These are phyloP conservation scores for Porcisia deanei DNA, from an alignment of 208 protist genomes.

Conservation along the genomic window DNA sequence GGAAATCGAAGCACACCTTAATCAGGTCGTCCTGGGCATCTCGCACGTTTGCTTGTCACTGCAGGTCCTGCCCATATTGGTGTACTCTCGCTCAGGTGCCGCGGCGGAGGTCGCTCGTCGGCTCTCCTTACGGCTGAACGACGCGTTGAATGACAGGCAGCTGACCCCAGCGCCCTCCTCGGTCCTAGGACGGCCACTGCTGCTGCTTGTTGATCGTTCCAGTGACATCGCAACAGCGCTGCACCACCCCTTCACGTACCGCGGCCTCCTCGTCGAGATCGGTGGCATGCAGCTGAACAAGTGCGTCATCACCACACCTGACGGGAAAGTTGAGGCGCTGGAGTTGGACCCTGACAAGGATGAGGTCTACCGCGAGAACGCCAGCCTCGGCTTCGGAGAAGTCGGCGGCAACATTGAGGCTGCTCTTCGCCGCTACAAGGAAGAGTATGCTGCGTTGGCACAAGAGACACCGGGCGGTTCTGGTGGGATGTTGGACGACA, in stretches of 20 bases:
- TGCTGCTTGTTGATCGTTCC: conserved; percentile 82
- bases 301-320: conserved; percentile 43
- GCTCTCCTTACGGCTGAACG: conserved; percentile 62
- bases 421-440: conserved; percentile 71
- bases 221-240: conserved; percentile 82
- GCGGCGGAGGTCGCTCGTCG: conserved; percentile 80
- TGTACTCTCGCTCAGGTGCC: conserved; percentile 74
- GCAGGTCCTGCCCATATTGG: conserved; percentile 84
- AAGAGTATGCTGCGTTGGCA: conserved; percentile 68
- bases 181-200: conserved; percentile 70
- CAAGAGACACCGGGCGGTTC: conserved; percentile 33
- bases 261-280: conserved; percentile 78
- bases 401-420: conserved; percentile 72
- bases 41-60: conserved; percentile 83
- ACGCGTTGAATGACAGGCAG: conserved; percentile 73
- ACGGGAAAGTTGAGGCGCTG: conserved; percentile 63
- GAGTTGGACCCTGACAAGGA: conserved; percentile 89
- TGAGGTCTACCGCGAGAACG: conserved; percentile 74
- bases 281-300: conserved; percentile 87
- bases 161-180: conserved; percentile 57
- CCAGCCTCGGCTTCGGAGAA: conserved; percentile 64
- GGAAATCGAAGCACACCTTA: conserved; percentile 76
- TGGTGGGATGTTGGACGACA: conserved; percentile 34
- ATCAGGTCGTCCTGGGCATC: conserved; percentile 72
- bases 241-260: conserved; percentile 91